Evolutionary conservation across 768 basidiomycete genomes (phyloP), one percentile per base, ranked within the genome.

Genomic region (Phylloporus sp.): DNA sequence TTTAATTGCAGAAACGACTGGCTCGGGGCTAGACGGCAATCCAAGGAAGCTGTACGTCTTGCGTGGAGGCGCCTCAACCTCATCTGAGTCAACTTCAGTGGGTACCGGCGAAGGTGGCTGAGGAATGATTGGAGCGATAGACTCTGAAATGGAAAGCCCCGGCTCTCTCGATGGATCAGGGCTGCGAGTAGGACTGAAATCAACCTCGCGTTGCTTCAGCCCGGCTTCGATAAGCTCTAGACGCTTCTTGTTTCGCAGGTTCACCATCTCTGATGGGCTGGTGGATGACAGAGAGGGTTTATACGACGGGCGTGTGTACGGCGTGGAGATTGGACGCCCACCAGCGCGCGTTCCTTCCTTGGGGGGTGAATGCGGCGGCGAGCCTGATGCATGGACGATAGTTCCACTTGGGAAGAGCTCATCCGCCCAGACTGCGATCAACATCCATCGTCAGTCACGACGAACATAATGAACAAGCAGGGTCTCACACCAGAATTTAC

Each of bases 401-500:
- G 13, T n/a, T 41, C 48, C 43, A 16, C 7, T 48, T 36, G 54
- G 50, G 16, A 48, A 56, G 24, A 57, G 58, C 18, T 65, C 57
- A 34, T 74, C 66, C 34, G 61, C 70, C 73, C 73, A 75, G 16
- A 40, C 72, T 75, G 38, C 15, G 27, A 38, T 9, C 26, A 38
- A 41, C 35, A 43, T 6, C 13, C 34, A 27, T 10, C 31, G 29
- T 4, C 12, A 39, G 22, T 40, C 28, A 18, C 35, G 24, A 36
- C 20, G 9, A 16, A 24, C 31, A 32, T n/a, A 35, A 35, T 13
- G 6, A 38, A 24, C 24, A 51, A 15, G 16, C 1, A n/a, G n/a
- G 34, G 40, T 50, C 66, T 43, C 61, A 78, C 78, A 51, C 52
- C 72, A 80, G 53, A 79, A 80, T 11, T 59, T 43, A 46, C 67